Base-by-base conservation (phyloP, 805 yeast species). In the Metschnikowia cubensis region DNA sequence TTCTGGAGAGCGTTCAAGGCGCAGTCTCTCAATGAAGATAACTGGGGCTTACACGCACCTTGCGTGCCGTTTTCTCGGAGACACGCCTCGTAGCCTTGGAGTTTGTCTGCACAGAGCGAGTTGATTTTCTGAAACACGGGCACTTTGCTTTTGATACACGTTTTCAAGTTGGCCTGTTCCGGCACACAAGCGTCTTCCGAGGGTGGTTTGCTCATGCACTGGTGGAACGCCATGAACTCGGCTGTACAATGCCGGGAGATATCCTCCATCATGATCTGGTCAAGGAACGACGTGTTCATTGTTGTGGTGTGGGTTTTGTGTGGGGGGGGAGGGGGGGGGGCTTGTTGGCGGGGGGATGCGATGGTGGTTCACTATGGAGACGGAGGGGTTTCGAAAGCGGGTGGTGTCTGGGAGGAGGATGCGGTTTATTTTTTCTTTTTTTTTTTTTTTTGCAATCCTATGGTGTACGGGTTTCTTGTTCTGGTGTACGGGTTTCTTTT, bases 221-320 rank as follows among this genome's bases (percentile, higher is more conserved):
- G 81, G 65, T 88, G 92, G 65, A 84, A 88, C 25, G 76, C 79
- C 50, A 87, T 68, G 56, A 88, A 87, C 60, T 82, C 78, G 52
- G 80, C 82, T 0, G 95, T 94, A 64, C 96, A 88, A 60, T 76
- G 71, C 48, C 81, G 77, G 13, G 95, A 90, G 50, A 86, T 81
- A 60, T 88, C 96, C 53, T 87, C 90, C 53, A 88, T 78, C 32
- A 88, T 76, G 45, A 85, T 71, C 62, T 87, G 91, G 66, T 88
- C 96, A 31, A 88, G 66, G 21, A 53, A 35, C 7, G 52, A 51
- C 13, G 52, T 46, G 5, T 59, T 51, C 59, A 57, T 38, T 8
- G 25, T 25, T 3, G 15, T 54, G 20, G 6, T n/a, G 47, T 20
- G 2, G 18, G 29, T 2, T 6, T 22, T 17, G 22, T 21, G 22